Conservation (phyloP, 208 protist species). For the Borovskyia barvae region DNA sequence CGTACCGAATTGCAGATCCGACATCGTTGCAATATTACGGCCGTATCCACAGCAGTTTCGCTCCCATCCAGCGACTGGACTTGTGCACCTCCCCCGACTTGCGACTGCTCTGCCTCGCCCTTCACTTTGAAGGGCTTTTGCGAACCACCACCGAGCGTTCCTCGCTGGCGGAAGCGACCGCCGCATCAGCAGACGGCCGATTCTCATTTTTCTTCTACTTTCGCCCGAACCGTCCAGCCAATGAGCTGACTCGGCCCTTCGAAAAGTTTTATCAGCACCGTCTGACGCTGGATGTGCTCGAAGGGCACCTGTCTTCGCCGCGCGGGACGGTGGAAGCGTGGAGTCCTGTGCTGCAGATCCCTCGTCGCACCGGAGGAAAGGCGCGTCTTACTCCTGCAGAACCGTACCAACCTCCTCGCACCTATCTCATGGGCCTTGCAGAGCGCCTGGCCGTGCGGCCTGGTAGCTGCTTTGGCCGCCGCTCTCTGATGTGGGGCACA, state of each 20-base stretch:
- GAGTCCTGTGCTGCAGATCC: conserved; percentile 59
- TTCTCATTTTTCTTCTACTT: conserved; percentile 85
- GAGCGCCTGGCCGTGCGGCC: conserved; percentile 80
- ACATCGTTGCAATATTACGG: conserved; percentile 85
- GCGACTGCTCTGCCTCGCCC: conserved; percentile 69
- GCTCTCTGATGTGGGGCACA: conserved; percentile 87
- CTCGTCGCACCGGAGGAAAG: conserved; percentile 29
- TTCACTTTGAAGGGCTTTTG: conserved; percentile 45
- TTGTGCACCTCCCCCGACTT: conserved; percentile 74
- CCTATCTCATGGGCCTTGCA: conserved; percentile 85
- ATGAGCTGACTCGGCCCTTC: conserved; percentile 75
- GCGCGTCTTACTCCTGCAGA: conserved; percentile 40
- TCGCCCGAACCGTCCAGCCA: conserved; percentile 73
- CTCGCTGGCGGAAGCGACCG: conserved; percentile 23
- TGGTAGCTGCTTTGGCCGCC: conserved; percentile 75
- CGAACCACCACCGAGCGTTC: conserved; percentile 31
- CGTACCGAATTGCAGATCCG: conserved; percentile 52
- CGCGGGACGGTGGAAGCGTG: conserved; percentile 15
- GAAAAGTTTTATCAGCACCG: conserved; percentile 76
- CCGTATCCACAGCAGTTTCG: conserved; percentile 41
- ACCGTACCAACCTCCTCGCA: conserved; percentile 68
- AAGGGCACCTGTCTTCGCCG: conserved; percentile 5
- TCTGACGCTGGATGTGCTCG: conserved; percentile 26
- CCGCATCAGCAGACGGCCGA: conserved; percentile 4
- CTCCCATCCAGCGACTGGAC: conserved; percentile 37